Evolutionary conservation across 2,329 filamentous ascomycete species (phyloP), one percentile per base, ranked within the genome.

Genomic region (Epichloe coenophiala): DNA sequence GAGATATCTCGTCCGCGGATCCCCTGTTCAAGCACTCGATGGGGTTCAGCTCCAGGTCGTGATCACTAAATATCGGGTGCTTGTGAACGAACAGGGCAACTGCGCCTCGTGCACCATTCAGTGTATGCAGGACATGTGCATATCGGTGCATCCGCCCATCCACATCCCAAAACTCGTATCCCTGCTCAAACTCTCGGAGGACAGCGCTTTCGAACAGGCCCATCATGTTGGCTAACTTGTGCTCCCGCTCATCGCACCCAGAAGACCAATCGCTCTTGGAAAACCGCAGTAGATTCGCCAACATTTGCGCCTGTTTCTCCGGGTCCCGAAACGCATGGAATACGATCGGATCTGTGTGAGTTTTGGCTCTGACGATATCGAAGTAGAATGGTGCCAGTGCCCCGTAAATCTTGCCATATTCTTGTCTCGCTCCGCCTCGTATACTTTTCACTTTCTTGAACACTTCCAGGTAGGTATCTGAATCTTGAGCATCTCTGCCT

Each of bases 401-500:
- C n/a, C 83, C 84, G 66, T 97, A 94, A 13, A 97, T 75, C 64
- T 85, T 94, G 15, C 86, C 91, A 63, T 90, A 98, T 65, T 97
- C 90, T 59, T 93, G 81, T 54, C 90, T 79, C 43, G 93, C 93
- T 59, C 83, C 80, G 4, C 91, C 93, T 41, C 93, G 77, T 47
- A 94, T 79, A 45, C 91, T 97, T 60, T 76, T 81, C 31, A 83
- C 83, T 33, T 76, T 76, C 51, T 81, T 77, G 51, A 97, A 72
- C 1, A 89, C 78, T 35, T 77, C 76, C 47, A 96, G 68, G 27
- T 88, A 75, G 2, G 78, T 75, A 15, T 78, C 75, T 0, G 81
- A 76, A 55, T 88, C 83, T 55, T 75, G 68, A 19, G 72, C 66
- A 8, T 74, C 71, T 51, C 72, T 69, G 44, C 61, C 68, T 21